Conservation (phyloP, 805 yeast species). For the Teunomyces gatunensis region DNA sequence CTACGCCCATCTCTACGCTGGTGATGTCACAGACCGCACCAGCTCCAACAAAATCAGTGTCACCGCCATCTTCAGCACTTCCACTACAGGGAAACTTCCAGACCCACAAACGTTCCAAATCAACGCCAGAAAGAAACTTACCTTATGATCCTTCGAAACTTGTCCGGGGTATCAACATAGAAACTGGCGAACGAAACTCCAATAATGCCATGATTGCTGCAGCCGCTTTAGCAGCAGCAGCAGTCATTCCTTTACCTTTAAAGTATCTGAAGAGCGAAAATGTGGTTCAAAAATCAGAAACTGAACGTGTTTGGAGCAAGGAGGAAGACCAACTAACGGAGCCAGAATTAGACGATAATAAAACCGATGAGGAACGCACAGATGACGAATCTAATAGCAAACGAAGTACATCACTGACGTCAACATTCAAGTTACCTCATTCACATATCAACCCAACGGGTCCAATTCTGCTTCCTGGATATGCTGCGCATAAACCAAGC, state of each 20-base stretch:
- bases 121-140: constrained; percentile 14
- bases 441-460: constrained; percentile 2
- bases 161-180: constrained; percentile 32
- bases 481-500: not conserved
- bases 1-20: constrained; percentile 5
- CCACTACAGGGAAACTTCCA: constrained; percentile 20
- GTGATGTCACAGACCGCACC: not conserved
- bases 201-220: constrained; percentile 71
- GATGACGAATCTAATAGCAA: constrained; percentile 6
- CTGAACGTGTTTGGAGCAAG: not conserved
- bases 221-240: constrained; percentile 81
- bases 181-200: constrained; percentile 31
- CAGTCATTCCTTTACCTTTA: constrained; percentile 67
- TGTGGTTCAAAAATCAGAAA: not conserved
- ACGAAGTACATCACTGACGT: not conserved
- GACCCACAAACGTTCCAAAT: constrained; percentile 24
- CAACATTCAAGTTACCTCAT: not conserved
- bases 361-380: constrained; percentile 23
- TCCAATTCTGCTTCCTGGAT: not conserved
- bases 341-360: constrained; percentile 22
- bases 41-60: constrained; percentile 6
- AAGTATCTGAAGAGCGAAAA: constrained; percentile 11
- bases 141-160: constrained; percentile 1
- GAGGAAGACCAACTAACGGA: constrained; percentile 15
- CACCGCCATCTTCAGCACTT: constrained; percentile 7